Evolutionary conservation across 306 rosid species (phyloP), one percentile per base, ranked within the genome.

Genomic region (Inga leiocalycina): DNA sequence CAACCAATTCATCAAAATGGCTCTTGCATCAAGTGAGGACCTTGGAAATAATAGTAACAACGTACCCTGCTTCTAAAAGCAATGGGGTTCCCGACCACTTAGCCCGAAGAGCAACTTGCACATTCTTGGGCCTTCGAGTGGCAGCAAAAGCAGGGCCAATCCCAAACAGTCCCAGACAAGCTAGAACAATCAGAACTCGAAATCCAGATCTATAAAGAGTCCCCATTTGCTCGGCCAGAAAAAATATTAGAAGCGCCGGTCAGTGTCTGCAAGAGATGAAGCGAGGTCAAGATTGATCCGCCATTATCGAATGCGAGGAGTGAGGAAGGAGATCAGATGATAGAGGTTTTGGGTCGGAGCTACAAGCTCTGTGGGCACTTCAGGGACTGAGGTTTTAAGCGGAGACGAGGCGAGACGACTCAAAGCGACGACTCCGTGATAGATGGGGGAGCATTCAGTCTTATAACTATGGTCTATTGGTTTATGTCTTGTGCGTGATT

Each of bases 21-120:
- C 41, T 64, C 52, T 17, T 59, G 46, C 17, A 61, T 24, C 64
- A 43, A 45, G 69, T 27, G 3, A 46, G 16, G 5, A 62, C 2
- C 5, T 45, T 10, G 22, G 12, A 79, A 69, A 19, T 70, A 13
- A 71, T 10, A 61, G 46, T 15, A 39, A 76, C 62, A 79, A 57
- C 83, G 48, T 84, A 94, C 99, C 97, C 92, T 79, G 99, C 99
- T 91, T 96, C 99, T 20, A 96, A 76, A 37, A 96, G 97, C 72
- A 96, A 75, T 71, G 99, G 93, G 65, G 98, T 91, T 24, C 95
- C 98, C 4, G 93, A 69, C 99, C 99, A 96, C 76, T 92, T 94
- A 54, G 97, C 91, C 80, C 86, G 92, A 83, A 96, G 92, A 34
- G 97, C 80, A 22, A 90, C 86, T 74, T 96, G 94, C 30, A 96